Conservation (phyloP, 1,139 yeast species). For the Suhomyces wounanorum region DNA sequence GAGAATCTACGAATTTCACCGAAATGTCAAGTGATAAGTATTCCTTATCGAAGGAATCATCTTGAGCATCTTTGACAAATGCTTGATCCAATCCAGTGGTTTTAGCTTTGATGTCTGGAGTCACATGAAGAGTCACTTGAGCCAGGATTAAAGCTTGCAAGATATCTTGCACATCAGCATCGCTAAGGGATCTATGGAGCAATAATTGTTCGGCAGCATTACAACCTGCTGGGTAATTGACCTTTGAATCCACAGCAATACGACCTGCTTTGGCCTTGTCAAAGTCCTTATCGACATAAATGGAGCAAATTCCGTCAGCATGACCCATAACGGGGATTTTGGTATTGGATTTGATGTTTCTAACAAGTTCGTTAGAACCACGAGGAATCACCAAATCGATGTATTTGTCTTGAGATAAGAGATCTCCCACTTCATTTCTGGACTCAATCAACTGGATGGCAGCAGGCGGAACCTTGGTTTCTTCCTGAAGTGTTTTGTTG, state of each 20-base stretch:
- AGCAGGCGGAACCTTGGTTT: slow-evolving; percentile 71
- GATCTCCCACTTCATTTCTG: slow-evolving; percentile 84
- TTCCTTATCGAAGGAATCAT: slow-evolving; percentile 74
- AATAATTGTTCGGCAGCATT: slow-evolving; percentile 91
- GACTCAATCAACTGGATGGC: slow-evolving; percentile 88
- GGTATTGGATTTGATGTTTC: slow-evolving; percentile 79
- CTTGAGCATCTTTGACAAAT: slow-evolving; percentile 28
- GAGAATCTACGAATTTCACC: slow-evolving; percentile 58
- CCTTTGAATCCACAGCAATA: slow-evolving; percentile 82
- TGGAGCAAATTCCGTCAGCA: slow-evolving; percentile 96
- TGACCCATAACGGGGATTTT: slow-evolving; percentile 97
- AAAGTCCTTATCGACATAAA: slow-evolving; percentile 76
- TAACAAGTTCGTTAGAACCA: slow-evolving; percentile 90
- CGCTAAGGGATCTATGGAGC: slow-evolving; percentile 56
- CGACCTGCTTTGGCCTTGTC: slow-evolving; percentile 74
- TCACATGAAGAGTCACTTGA: slow-evolving; percentile 73
- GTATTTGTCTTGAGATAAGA: slow-evolving; percentile 80
- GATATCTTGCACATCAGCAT: slow-evolving; percentile 43
- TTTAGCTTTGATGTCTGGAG: slow-evolving; percentile 47
- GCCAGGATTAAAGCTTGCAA: slow-evolving; percentile 55
- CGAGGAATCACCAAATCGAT: slow-evolving; percentile 96
- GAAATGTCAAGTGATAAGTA: slow-evolving; percentile 83
- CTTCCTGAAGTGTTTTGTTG: slow-evolving; percentile 52
- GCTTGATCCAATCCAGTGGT: slow-evolving; percentile 19
- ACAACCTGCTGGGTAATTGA: slow-evolving; percentile 98